Conservation (phyloP, 805 yeast genomes). For the Teunomyces barrocoloradensis region DNA sequence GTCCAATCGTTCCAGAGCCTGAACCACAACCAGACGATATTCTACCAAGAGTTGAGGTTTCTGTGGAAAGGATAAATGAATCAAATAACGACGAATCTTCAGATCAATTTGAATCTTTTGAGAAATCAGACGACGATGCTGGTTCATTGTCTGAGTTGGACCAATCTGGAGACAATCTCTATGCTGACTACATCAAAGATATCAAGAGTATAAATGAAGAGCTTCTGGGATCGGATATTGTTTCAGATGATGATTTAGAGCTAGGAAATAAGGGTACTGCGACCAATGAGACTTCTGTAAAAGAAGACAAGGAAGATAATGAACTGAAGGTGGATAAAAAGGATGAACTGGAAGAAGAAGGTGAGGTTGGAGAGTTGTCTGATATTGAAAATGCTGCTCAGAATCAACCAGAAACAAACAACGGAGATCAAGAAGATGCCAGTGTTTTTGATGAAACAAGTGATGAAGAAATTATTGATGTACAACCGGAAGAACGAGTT, state of each 20-base stretch:
- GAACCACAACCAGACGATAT: background rate
- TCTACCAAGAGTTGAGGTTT: background rate
- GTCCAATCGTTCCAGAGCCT: constrained; percentile 4
- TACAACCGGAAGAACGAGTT: background rate
- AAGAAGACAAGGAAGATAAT: background rate
- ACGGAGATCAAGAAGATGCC: background rate
- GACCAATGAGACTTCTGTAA: too few species aligned
- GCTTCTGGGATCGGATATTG: constrained; percentile 9
- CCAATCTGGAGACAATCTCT: background rate
- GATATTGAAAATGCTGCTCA: too few species aligned
- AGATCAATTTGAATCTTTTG: background rate
- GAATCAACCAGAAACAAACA: too few species aligned
- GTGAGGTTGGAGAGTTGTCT: background rate
- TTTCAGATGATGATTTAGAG: constrained; percentile 1
- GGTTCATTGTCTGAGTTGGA: constrained; percentile 1
- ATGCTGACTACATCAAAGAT: constrained; percentile 16
- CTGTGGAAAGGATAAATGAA: background rate
- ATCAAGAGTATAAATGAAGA: constrained; percentile 16
- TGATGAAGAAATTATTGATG: too few species aligned
- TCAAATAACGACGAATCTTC: background rate
- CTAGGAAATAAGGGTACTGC: background rate
- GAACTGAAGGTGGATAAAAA: background rate
- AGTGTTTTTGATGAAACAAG: background rate
- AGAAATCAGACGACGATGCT: background rate
- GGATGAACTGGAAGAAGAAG: background rate